These are phyloP conservation scores for Diplogelasinospora grovesii DNA, from an alignment of 495 filamentous ascomycete species.

Conservation along the genomic window DNA sequence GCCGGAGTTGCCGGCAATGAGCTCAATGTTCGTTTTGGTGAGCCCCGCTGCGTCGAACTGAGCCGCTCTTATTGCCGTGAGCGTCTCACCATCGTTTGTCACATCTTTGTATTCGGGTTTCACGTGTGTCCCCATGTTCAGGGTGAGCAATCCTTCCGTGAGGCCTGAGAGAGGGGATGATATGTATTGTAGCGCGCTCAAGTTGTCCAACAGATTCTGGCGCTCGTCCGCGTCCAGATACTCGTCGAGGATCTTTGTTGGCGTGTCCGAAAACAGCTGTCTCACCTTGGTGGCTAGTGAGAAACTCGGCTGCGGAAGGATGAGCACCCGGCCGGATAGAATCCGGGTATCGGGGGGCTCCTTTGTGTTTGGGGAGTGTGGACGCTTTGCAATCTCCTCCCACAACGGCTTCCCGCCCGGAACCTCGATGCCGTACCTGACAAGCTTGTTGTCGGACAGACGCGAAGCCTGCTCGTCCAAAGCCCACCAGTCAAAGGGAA, in stretches of 20 bases:
- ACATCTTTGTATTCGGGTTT: constrained; percentile 34
- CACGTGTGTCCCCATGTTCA: constrained; percentile 35
- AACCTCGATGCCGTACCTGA: constrained; percentile 32
- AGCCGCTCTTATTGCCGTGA: constrained; percentile 14
- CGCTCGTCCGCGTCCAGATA: background rate
- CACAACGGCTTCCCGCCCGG: background rate
- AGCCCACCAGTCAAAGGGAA: constrained; percentile 31
- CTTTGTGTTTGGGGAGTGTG: background rate
- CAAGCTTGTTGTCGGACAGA: constrained; percentile 42
- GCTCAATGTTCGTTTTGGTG: background rate
- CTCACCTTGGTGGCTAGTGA: constrained; percentile 26
- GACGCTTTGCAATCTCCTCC: background rate
- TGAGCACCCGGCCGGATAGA: constrained; percentile 29
- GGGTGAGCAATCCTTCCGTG: constrained; percentile 35
- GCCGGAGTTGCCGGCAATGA: constrained; percentile 20
- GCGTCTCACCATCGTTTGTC: background rate
- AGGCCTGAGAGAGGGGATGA: constrained; percentile 39
- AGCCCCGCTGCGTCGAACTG: constrained; percentile 5
- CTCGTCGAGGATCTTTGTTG: constrained; percentile 9
- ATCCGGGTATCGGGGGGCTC: background rate
- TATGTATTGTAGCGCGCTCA: constrained; percentile 25
- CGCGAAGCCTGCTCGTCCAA: constrained; percentile 28
- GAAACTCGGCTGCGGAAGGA: constrained; percentile 41
- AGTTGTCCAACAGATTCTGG: background rate
- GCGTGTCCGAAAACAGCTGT: constrained; percentile 28